A percentile compares a stretch with the other conserved stretches of the same genome.
Evolutionary conservation across 257 asterid genomes (phyloP).

Genomic region (Nicotiana obtusifolia): DNA sequence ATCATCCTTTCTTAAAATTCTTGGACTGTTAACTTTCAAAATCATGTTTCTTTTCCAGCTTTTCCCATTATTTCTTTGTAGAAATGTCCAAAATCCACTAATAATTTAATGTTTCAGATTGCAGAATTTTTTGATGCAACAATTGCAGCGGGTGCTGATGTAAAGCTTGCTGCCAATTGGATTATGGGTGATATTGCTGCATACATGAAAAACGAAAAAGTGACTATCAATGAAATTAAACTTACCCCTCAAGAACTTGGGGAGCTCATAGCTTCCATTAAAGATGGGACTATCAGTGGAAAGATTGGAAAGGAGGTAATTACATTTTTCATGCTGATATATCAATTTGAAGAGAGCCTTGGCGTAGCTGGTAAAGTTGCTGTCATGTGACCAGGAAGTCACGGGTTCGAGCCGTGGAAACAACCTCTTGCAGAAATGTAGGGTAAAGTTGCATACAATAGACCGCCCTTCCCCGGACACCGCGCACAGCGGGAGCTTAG

Average conservation of each 20-base stretch:
- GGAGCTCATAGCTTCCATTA: conserved; percentile 78
- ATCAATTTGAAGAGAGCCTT: no score
- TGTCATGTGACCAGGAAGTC: no score
- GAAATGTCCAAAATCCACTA: not conserved
- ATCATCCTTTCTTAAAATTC: not conserved
- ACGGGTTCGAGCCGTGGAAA: no score
- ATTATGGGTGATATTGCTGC: conserved; percentile 98
- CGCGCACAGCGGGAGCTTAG: no score
- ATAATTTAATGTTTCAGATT: conserved; percentile 41
- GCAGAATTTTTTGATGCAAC: conserved; percentile 85
- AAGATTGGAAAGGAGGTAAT: conserved; percentile 96
- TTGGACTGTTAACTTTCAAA: not conserved
- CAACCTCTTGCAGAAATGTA: no score
- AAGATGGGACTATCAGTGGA: conserved; percentile 86
- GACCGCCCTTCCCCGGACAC: no score
- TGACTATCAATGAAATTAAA: conserved; percentile 62
- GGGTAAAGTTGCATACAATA: no score
- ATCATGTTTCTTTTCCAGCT: not conserved
- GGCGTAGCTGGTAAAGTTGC: no score
- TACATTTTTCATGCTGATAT: not conserved
- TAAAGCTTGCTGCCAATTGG: conserved; percentile 90
- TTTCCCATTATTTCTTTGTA: not conserved
- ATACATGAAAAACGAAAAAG: conserved; percentile 78
- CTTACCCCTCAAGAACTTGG: conserved; percentile 77
- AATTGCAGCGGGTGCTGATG: conserved; percentile 62